Evolutionary conservation across 352 stramenopile species (phyloP), one percentile per base, ranked within the genome.

Genomic region (Globisporangium cystogenes): DNA sequence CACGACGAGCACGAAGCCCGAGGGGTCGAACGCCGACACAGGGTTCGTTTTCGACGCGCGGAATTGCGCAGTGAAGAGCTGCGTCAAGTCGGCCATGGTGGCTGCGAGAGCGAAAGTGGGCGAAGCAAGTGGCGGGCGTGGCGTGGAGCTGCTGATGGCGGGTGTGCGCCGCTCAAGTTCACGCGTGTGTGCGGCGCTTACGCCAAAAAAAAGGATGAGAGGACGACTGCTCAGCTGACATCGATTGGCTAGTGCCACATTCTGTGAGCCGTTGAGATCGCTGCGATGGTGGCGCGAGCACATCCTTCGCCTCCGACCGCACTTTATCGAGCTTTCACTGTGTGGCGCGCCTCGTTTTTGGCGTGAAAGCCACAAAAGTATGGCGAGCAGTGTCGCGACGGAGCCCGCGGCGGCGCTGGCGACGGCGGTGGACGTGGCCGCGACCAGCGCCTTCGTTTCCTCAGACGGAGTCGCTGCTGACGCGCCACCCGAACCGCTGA

Each of bases 1-100:
- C 49, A 89, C 63, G 64, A 93, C 58, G 65, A 93, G 86, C 64
- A 93, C 71, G 62, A 90, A 92, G 52, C 83, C 83, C n/a, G 83
- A 89, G 45, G 83, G 83, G 49, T 93, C 83, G 53, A 93, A 92
- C 21, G 76, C 72, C 59, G 83, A 92, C 51, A 90, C 83, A 29
- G 83, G 83, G 16, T 77, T 75, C 62, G 85, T 86, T 64, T 90
- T 87, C 68, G 87, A 76, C 29, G 72, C 78, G 68, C 90, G 86
- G 67, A 94, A 94, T 59, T 94, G 83, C 53, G 81, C 82, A 36
- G 74, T 80, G 54, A 90, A 80, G 66, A 89, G 88, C 55, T 71
- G 60, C 27, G 56, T 72, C 81, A 76, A 91, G 69, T 61, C 79
- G 61, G 84, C 76, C 80, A 89, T 87, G 2, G 21, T 3, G 11